Conservation (phyloP, 2,329 filamentous ascomycete genomes). For the Fusarium albidum region DNA sequence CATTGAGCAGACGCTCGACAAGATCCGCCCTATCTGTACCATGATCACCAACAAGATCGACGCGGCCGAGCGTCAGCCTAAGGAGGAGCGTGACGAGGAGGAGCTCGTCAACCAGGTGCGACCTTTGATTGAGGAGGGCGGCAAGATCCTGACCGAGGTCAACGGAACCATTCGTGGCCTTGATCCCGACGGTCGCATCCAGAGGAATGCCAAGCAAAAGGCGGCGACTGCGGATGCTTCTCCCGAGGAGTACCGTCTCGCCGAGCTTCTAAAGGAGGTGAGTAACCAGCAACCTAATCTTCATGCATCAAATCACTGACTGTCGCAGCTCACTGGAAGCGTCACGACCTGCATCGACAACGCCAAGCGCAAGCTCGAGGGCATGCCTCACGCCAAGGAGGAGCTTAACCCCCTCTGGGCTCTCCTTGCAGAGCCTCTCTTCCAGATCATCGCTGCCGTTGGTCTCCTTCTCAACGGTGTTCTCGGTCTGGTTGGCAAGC, state of each 20-base stretch:
- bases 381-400: conserved; percentile 95
- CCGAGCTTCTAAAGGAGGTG: conserved; percentile 82
- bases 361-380: conserved; percentile 86
- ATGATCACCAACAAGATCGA: conserved; percentile 88
- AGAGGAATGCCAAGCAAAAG: conserved; percentile 84
- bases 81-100: conserved; percentile 91
- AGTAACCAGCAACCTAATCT: conserved; percentile 22
- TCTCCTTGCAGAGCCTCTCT: conserved; percentile 82
- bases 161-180: conserved; percentile 88
- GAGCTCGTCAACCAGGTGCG: conserved; percentile 85
- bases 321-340: conserved; percentile 71
- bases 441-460: conserved; percentile 92
- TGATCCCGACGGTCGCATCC: conserved; percentile 87
- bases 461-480: conserved; percentile 85
- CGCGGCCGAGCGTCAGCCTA: conserved; percentile 78
- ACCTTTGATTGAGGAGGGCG: conserved; percentile 87
- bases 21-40: conserved; percentile 84
- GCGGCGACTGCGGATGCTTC: conserved; percentile 69
- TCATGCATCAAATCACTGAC: conserved; percentile 20
- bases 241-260: conserved; percentile 84
- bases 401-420: conserved; percentile 91
- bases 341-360: conserved; percentile 86
- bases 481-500: conserved; percentile 80
- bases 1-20: conserved; percentile 82
- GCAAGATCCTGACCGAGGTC: conserved; percentile 82